These are phyloP conservation scores for Byssothecium circinans DNA, from an alignment of 2,329 filamentous ascomycete genomes.

Conservation along the genomic window DNA sequence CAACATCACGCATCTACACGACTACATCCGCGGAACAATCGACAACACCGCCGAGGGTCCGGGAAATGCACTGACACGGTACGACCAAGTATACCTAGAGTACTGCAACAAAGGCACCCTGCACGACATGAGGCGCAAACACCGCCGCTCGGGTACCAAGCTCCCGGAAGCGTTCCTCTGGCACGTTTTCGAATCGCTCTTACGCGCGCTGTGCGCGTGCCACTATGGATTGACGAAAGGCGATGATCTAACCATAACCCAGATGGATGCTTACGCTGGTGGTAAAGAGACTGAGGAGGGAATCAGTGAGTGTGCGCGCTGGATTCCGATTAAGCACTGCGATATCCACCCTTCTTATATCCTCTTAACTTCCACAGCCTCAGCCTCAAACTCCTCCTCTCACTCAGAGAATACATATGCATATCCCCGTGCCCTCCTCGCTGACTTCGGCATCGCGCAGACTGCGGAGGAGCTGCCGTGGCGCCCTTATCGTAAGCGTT, in stretches of 20 bases:
- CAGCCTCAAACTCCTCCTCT: not conserved
- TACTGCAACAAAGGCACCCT: not conserved
- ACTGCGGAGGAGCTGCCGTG: no score
- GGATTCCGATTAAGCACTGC: not conserved
- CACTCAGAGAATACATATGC: no score
- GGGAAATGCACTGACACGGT: no score
- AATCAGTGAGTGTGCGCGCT: not conserved
- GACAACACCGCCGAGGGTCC: not conserved
- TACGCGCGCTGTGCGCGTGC: not conserved
- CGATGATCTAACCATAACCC: not conserved
- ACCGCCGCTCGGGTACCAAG: not conserved
- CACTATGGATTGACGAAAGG: not conserved
- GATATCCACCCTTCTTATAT: not conserved
- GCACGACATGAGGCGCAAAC: not conserved
- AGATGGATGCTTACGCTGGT: not conserved
- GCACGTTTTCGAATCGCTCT: not conserved
- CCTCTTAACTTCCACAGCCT: not conserved
- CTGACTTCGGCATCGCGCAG: not conserved
- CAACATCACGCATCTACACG: not conserved
- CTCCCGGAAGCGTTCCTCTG: not conserved
- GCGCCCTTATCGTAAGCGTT: no score
- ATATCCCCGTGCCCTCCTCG: not conserved
- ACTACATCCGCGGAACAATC: not conserved
- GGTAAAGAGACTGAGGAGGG: not conserved
- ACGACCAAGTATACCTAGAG: not conserved